Evolutionary conservation across 2,329 filamentous ascomycete species (phyloP).

Genomic region (Blumeria hordei): DNA sequence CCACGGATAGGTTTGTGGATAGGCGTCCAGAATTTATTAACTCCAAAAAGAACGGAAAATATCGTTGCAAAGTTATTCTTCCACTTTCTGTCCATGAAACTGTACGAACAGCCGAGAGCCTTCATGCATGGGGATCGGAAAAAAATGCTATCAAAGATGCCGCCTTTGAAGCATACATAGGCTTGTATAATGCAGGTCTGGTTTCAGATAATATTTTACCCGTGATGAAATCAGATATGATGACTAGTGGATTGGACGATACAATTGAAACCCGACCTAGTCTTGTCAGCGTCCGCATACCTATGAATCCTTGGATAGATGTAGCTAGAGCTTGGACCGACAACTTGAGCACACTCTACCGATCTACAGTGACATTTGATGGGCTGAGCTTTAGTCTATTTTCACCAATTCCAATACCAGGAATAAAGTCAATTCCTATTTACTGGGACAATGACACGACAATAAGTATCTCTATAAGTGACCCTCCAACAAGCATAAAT

Average conservation of each 20-base stretch:
- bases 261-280: constrained; percentile 19
- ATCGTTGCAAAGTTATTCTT: constrained; percentile 40
- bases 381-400: constrained; percentile 5
- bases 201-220: constrained; percentile 63
- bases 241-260: constrained; percentile 17
- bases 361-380: constrained; percentile 19
- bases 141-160: constrained; percentile 44
- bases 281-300: constrained; percentile 14
- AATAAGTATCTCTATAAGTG: constrained; percentile 11
- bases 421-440: constrained; percentile 7
- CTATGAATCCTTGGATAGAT: constrained; percentile 17
- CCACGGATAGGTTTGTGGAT: constrained; percentile 32
- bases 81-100: constrained; percentile 43
- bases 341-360: constrained; percentile 42
- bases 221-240: constrained; percentile 10
- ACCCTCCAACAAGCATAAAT: constrained; percentile 30
- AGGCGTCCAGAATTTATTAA: constrained; percentile 40
- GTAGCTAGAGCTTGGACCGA: constrained; percentile 28
- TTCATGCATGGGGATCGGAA: constrained; percentile 38
- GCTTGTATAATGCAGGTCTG: constrained; percentile 43
- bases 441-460: constrained; percentile 12
- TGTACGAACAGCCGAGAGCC: constrained; percentile 29
- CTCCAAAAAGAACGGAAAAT: constrained; percentile 15
- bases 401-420: constrained; percentile 7
- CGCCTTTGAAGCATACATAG: constrained; percentile 48